Conservation (phyloP, 2,329 filamentous ascomycete genomes). For the Fusarium sp. region DNA sequence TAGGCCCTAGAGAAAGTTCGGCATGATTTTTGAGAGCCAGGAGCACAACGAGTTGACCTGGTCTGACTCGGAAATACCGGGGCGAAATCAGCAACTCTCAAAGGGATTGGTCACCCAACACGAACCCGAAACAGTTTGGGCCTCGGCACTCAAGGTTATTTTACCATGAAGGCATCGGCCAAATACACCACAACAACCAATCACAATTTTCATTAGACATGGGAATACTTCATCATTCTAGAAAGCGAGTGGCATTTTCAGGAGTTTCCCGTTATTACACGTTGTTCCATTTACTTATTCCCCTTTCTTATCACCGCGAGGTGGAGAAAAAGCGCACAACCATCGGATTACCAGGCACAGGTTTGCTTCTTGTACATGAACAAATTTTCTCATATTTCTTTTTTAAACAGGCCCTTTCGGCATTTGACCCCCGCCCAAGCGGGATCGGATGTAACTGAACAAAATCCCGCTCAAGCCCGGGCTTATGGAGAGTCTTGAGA, state of each 20-base stretch:
- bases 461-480: constrained; percentile 38
- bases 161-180: constrained; percentile 19
- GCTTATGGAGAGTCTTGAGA: constrained; percentile 28
- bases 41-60: constrained; percentile 21
- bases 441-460: constrained; percentile 21
- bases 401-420: constrained; percentile 21
- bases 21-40: constrained; percentile 18
- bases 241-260: constrained; percentile 44
- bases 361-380: constrained; percentile 36
- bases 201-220: constrained; percentile 40
- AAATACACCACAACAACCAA: constrained; percentile 25
- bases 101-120: constrained; percentile 26
- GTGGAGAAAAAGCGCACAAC: constrained; percentile 37
- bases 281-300: constrained; percentile 33
- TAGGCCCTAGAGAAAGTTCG: constrained; percentile 20
- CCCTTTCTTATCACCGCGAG: constrained; percentile 34
- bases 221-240: constrained; percentile 40
- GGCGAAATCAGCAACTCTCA: constrained; percentile 9
- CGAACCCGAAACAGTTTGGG: constrained; percentile 31
- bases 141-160: constrained; percentile 25
- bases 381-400: constrained; percentile 11
- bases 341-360: constrained; percentile 33
- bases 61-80: constrained; percentile 37
- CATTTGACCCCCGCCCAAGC: constrained; percentile 28
- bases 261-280: constrained; percentile 40